Evolutionary conservation across 768 basidiomycete genomes (phyloP).

Genomic region (Obba rivulosa): DNA sequence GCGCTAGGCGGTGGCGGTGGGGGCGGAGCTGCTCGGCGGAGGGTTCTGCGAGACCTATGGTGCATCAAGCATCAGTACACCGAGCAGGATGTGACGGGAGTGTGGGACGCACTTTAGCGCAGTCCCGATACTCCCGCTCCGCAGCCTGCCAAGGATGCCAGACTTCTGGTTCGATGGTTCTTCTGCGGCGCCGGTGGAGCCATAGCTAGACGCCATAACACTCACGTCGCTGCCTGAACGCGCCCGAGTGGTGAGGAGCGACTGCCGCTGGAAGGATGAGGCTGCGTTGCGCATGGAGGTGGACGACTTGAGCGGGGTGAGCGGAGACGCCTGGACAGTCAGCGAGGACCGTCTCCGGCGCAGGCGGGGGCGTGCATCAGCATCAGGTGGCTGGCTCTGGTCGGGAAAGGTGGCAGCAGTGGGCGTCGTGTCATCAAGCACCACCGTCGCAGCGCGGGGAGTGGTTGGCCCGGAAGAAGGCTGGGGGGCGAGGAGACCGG

Average conservation of each 20-base stretch:
- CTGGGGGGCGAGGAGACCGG: conserved; percentile 57
- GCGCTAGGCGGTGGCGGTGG: conserved; percentile 16
- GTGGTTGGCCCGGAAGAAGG: conserved; percentile 16
- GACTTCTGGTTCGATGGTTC: conserved; percentile 14
- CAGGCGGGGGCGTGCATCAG: conserved; percentile 33
- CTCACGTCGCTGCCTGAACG: conserved; percentile 41
- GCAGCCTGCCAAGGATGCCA: conserved; percentile 45
- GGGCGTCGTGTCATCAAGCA: conserved; percentile 31
- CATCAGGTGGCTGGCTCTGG: conserved; percentile 20
- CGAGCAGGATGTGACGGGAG: neutral
- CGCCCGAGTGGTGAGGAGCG: conserved; percentile 35
- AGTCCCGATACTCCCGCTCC: conserved; percentile 48
- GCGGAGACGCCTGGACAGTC: conserved; percentile 47
- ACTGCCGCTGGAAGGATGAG: conserved; percentile 44
- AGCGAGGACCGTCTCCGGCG: conserved; percentile 63
- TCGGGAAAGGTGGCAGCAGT: conserved; percentile 21
- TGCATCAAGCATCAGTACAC: neutral
- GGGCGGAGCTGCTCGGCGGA: conserved; percentile 10
- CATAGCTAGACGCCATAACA: conserved; percentile 18
- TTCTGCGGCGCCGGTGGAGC: conserved; percentile 19
- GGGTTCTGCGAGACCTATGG: conserved; percentile 8
- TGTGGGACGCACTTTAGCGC: conserved; percentile 8
- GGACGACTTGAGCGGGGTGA: conserved; percentile 50
- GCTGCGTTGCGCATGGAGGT: conserved; percentile 43
- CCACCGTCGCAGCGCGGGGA: conserved; percentile 15